Evolutionary conservation across 306 rosid genomes (phyloP).

Genomic region (Mimosa bimucronata): DNA sequence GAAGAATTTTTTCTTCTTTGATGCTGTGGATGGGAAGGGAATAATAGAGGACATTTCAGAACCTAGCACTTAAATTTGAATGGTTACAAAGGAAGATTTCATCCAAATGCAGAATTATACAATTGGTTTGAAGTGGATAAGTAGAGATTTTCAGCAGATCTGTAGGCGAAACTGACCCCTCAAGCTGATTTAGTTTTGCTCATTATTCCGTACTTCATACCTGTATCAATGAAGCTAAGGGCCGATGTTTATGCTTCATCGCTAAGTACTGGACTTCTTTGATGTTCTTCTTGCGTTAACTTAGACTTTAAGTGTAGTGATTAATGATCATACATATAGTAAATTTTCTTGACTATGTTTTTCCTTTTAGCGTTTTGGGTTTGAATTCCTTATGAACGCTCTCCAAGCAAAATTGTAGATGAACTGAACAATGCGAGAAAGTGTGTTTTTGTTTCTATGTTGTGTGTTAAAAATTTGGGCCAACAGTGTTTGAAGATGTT

Average conservation of each 20-base stretch:
- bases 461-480: background rate
- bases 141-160: background rate
- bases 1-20: conserved; percentile 82
- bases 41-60: conserved; percentile 72
- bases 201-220: background rate
- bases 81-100: background rate
- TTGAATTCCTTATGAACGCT: background rate
- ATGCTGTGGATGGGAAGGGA: conserved; percentile 91
- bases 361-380: background rate
- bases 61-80: conserved; percentile 33
- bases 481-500: background rate
- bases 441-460: background rate
- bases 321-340: background rate
- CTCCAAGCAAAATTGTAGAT: background rate
- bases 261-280: background rate
- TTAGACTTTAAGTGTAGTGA: background rate
- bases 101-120: background rate
- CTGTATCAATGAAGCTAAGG: conserved; percentile 1
- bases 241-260: background rate
- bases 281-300: background rate
- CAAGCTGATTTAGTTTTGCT: background rate
- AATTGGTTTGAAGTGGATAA: background rate
- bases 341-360: background rate
- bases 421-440: background rate
- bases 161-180: conserved; percentile 34